phyloP scores from a whole-genome alignment of 2,329 filamentous ascomycete species.

The Hypoxylon sp. region DNA sequence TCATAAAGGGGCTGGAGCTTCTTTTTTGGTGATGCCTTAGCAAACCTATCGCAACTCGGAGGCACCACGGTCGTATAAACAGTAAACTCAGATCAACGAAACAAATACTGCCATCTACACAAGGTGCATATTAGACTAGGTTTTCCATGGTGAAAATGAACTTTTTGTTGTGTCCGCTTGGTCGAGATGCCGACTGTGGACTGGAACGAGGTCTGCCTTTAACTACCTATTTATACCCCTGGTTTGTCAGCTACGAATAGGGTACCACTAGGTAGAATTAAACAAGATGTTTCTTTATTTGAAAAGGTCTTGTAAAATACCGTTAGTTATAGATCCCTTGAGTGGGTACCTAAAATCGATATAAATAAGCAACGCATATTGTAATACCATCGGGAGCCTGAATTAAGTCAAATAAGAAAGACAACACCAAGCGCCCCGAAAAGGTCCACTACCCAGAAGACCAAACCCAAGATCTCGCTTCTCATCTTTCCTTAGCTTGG shows the following conservation, averaged over 20 bases:
- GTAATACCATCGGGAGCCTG: background rate
- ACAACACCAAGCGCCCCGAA: background rate
- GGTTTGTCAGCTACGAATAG: too few relatives aligned
- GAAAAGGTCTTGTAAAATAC: background rate
- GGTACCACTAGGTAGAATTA: too few relatives aligned
- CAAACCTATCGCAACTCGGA: background rate
- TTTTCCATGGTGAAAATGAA: too few relatives aligned
- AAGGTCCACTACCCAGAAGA: background rate
- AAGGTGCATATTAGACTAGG: too few relatives aligned
- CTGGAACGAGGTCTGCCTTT: too few relatives aligned
- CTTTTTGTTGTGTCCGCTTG: too few relatives aligned
- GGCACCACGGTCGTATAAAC: background rate
- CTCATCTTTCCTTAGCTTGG: background rate
- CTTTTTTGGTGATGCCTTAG: background rate
- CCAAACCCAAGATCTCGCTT: background rate
- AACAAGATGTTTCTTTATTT: background rate
- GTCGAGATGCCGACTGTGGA: too few relatives aligned
- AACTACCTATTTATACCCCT: too few relatives aligned
- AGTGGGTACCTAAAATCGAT: too few relatives aligned
- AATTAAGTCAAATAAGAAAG: background rate
- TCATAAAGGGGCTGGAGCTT: background rate
- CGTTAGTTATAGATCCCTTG: background rate
- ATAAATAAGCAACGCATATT: background rate
- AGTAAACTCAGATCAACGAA: background rate
- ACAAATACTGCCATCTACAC: too few relatives aligned